A percentile compares a stretch with the other conserved stretches of the same genome.
These are phyloP conservation scores for Limnomonas spitsbergensis DNA, from an alignment of 139 green algal species.

Conservation along the genomic window DNA sequence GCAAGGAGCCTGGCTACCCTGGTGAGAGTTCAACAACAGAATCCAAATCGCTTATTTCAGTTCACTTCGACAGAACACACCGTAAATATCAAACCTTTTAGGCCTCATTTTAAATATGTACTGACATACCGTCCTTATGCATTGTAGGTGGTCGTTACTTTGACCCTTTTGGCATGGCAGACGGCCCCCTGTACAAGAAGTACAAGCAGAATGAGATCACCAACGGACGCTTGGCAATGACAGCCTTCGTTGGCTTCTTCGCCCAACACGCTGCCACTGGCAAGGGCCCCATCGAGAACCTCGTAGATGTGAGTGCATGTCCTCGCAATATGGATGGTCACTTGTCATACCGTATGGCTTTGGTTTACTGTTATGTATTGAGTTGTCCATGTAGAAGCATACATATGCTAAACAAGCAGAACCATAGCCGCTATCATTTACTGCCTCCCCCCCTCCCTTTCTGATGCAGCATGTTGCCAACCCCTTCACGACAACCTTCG, in stretches of 20 bases:
- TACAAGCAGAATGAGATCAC: conserved; percentile 85
- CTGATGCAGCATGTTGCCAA: background rate
- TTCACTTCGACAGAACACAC: too few relatives aligned
- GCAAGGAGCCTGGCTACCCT: conserved; percentile 70
- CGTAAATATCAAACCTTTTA: too few relatives aligned
- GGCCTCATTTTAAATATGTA: too few relatives aligned
- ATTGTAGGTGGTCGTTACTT: conserved; percentile 11
- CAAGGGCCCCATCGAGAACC: conserved; percentile 50
- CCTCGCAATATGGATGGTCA: too few relatives aligned
- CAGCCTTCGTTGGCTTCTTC: conserved; percentile 62
- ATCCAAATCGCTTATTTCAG: too few relatives aligned
- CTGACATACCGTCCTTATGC: background rate
- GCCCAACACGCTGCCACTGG: conserved; percentile 68
- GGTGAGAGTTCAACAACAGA: conserved; percentile 26
- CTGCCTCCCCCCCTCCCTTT: background rate
- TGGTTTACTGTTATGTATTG: too few relatives aligned
- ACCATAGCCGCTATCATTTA: too few relatives aligned
- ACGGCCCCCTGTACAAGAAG: conserved; percentile 38
- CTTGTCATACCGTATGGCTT: too few relatives aligned
- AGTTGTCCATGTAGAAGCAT: too few relatives aligned
- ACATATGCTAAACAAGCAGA: background rate
- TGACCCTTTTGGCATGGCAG: conserved; percentile 73
- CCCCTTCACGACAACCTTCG: conserved; percentile 17
- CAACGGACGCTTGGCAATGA: conserved; percentile 85
- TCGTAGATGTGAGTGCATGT: conserved; percentile 30